Base-by-base conservation (phyloP, 1,284 basidiomycete genomes). In the Lignosus rhinocerotis region DNA sequence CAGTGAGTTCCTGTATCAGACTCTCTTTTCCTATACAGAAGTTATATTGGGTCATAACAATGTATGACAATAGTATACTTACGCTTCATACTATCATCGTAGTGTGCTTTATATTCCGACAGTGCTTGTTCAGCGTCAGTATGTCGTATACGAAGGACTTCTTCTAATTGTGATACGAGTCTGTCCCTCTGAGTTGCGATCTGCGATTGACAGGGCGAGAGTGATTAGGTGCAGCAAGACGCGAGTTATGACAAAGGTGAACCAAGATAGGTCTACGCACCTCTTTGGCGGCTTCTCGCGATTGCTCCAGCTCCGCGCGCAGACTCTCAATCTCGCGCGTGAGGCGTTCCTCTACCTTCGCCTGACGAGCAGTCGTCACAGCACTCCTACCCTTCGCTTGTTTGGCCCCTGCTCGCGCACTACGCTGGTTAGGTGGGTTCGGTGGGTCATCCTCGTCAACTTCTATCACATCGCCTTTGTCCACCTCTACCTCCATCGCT, bases 51-150 rank as follows among this genome's bases (percentile, higher is more conserved):
- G 8, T 33, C 58, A 46, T 51, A 6, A 1, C 45, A 44, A 25
- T 51, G 19, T 47, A 63, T 42, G 45, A 30, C 32, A 36, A 21
- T 51, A 3, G 17, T 36, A 6, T 11, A 46, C 76, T 48, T 68
- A 87, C 89, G 79, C 69, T 79, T 75, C 25, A 81, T 67, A 46
- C 76, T 76, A 0, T 76, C 78, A 50, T 87, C 80, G 61, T 81
- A 81, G 47, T 82, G 78, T 33, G 73, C 66, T 45, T 76, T 75
- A 51, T 81, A 73, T 16, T 81, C 75, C 55, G 77, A 73, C 47
- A 85, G 65, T 8, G 78, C 67, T 55, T 78, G 73, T 65, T 92
- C 89, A 25, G 86, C 74, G 60, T 89, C 89, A 3, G 87, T 87
- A 39, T 76, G 70, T 54, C 87, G 79, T 41, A 85, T 71, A 41